These are phyloP conservation scores for Mycena maculata DNA, from an alignment of 768 basidiomycete species.

Conservation along the genomic window DNA sequence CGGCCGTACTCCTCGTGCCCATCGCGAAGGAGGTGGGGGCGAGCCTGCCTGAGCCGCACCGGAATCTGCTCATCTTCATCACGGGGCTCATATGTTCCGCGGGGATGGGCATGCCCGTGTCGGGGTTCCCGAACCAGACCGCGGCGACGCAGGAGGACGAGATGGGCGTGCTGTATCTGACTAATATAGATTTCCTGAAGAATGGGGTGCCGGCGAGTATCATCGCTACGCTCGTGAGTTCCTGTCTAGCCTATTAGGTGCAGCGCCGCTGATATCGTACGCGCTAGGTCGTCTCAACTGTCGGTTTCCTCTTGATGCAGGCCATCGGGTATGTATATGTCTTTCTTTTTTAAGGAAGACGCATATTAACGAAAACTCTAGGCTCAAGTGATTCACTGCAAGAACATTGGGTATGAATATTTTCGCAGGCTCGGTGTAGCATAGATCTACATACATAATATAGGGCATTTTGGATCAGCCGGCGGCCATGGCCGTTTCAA, in stretches of 20 bases:
- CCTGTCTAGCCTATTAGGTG: conserved; percentile 10
- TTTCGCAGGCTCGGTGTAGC: neutral
- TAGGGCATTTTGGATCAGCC: too few relatives aligned
- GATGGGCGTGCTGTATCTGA: conserved; percentile 88
- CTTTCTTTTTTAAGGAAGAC: neutral
- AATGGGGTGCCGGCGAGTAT: conserved; percentile 96
- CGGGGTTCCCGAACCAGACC: conserved; percentile 98
- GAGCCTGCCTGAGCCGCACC: conserved; percentile 76
- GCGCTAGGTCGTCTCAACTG: conserved; percentile 80
- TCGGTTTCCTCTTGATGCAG: conserved; percentile 84
- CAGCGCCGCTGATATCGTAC: conserved; percentile 23
- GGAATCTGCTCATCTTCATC: conserved; percentile 90
- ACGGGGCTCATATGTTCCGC: conserved; percentile 93
- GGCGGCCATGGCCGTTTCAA: too few relatives aligned
- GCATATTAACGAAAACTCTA: too few relatives aligned
- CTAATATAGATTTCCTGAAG: conserved; percentile 90
- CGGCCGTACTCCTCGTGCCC: conserved; percentile 95
- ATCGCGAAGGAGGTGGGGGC: conserved; percentile 92
- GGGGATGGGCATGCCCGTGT: conserved; percentile 99
- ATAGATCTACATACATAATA: too few relatives aligned
- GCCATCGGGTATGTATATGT: conserved; percentile 68
- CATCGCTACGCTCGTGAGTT: conserved; percentile 81
- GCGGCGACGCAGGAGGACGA: conserved; percentile 96
- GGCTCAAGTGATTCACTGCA: conserved; percentile 3
- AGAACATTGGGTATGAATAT: conserved; percentile 27